Percentiles rank a stretch among this genome's conserved stretches.
phyloP scores from a whole-genome alignment of 179 eudicot genomes.

The Corrigiola litoralis region DNA sequence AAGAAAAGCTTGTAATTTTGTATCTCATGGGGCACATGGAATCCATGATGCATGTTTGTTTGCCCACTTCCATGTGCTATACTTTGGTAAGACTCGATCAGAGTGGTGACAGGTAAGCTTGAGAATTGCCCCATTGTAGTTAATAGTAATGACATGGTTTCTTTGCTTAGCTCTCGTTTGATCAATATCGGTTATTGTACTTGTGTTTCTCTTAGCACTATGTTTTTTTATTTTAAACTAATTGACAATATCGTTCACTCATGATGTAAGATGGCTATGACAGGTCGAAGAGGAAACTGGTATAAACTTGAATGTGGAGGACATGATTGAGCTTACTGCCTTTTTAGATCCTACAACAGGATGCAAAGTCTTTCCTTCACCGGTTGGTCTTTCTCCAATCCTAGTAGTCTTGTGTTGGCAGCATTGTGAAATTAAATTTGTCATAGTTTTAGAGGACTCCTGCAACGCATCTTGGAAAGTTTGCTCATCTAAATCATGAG shows the following conservation, averaged over 20 bases:
- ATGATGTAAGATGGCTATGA: conserved; percentile 7
- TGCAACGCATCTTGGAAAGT: no score
- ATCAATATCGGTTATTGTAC: not conserved
- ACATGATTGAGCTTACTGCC: conserved; percentile 81
- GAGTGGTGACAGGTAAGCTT: not conserved
- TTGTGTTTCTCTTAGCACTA: not conserved
- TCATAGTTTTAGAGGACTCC: not conserved
- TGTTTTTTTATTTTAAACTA: not conserved
- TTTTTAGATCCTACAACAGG: conserved; percentile 89
- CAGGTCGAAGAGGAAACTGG: conserved; percentile 98
- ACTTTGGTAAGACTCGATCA: not conserved
- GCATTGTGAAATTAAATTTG: not conserved
- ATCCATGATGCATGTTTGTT: not conserved
- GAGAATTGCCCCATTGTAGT: not conserved
- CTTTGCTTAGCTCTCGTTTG: no score
- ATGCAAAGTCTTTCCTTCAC: conserved; percentile 74
- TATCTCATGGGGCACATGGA: not conserved
- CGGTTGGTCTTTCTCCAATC: conserved; percentile 40
- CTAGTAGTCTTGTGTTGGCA: not conserved
- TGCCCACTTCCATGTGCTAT: not conserved
- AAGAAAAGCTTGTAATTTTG: not conserved
- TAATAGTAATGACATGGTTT: not conserved
- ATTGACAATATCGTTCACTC: not conserved
- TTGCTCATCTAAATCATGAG: no score
- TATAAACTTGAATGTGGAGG: conserved; percentile 57